Base-by-base conservation (phyloP, 129 eudicot genomes). In the Saussurea involucrata region DNA sequence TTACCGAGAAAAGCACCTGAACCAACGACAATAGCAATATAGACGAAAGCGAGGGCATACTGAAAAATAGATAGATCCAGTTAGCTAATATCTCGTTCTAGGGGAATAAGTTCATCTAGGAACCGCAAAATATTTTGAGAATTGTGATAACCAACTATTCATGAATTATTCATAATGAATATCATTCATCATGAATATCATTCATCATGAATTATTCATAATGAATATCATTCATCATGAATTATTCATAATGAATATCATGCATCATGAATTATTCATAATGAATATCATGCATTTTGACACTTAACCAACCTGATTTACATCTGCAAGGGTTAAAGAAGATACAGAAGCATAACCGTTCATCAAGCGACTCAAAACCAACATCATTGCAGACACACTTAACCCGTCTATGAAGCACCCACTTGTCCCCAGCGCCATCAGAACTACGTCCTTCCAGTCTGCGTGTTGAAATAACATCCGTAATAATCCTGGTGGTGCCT, bases 1-100 rank as follows among this genome's bases (percentile, higher is more conserved):
- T 49, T 83, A 87, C 90, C 90, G 3, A 87, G 63, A 76, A 83
- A 87, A 25, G 88, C 87, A 32, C 85, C 84, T 2, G 78, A 22
- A 72, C 90, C 90, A 72, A 78, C 74, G 66, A 75, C 86, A 73
- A 87, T 29, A 33, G 90, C 90, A 18, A 87, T 78, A 75, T 73
- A 87, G 22, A 87, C 76, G 29, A 87, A 74, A 67, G 71, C 60
- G 9, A 87, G 76, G 1, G 88, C 78, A 60, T 76, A 87, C 90
- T 83, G 84, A 77, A 80, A 66, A 68, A 49, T 32, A 66, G 21
- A 69, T 29, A 81, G 10, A 49, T 8, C 36, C 61, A 60, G 37
- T 24, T 17, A 10, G 18, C 13, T 28, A 13, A 15, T 22, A 18
- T 20, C 46, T 20, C 46, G 24, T 9, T 44, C 24, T n/a, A 25